Base-by-base conservation (phyloP, 495 filamentous ascomycete genomes). In the Talaromyces liani region DNA sequence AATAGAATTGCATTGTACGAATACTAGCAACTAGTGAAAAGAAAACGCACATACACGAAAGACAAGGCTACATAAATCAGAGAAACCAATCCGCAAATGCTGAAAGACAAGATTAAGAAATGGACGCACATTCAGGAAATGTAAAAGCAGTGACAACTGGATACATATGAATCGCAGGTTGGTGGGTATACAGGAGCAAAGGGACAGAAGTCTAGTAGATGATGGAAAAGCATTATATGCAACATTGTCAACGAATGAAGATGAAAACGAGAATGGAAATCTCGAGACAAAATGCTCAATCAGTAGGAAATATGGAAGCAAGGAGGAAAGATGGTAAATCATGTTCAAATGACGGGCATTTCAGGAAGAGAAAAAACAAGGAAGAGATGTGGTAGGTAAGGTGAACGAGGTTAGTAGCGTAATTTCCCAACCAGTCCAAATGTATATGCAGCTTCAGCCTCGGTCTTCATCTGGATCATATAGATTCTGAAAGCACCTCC, bases 381-480 rank as follows among this genome's bases (percentile, higher is more conserved):
- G n/a, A 12, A 18, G 20, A 14, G 9, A 0, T 57, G 6, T 57
- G 45, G 49, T 20, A 51, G 49, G 20, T 9, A 24, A 53, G 6
- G 18, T 53, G n/a, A 18, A 14, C 51, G 51, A 6, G 27, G 57
- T 70, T 76, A 87, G 71, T 86, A 87, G 64, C 82, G 75, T 31
- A 85, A 66, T 65, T 84, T 85, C 5, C 84, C 84, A 25, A 87
- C 84, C 64, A 85, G 77, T 3, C 84, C 85, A 66, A 86, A 87
- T 4, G 82, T 84, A 70, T 84, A 84, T 14, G 82, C 80, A 4
- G 84, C 80, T 64, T 87, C 84, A 9, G 81, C 82, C 68, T 87
- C 84, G 58, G 81, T 79, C 72, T 82, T 85, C 83, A 87, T 85
- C 75, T 94, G 91, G 63, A 97, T 87, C 81, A 93, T 91, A 81